Evolutionary conservation across 331 rosid species (phyloP), one percentile per base, ranked within the genome.

Genomic region (Prunus yedoensis): DNA sequence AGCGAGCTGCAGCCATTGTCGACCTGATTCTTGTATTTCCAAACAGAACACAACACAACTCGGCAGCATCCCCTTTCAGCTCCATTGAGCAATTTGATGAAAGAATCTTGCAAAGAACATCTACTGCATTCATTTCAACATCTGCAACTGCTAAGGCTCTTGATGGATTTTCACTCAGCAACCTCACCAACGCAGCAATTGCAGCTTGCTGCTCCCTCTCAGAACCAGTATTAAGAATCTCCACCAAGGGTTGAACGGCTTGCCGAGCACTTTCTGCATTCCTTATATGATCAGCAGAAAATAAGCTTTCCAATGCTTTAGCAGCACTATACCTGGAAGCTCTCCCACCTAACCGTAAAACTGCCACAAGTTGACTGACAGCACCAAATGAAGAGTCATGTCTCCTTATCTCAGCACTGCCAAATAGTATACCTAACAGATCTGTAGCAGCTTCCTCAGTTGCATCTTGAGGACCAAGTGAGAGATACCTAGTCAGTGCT

Each of bases 161-260:
- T 38, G 99, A 95, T 75, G 99, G 94, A 64, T 95, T 95, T 89
- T 95, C 99, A 78, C 97, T 95, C 87, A 95, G 87, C 77, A 92
- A 78, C 79, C 97, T 89, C 75, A 95, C 90, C 77, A 95, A 87
- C 66, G 99, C 96, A 77, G 97, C 97, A 80, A 95, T 92, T 50
- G 92, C 93, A 82, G 99, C 99, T 74, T 95, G 99, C 82, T 95
- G 99, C 78, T 95, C 99, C 87, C 76, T 94, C 91, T 95, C 97
- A 71, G 89, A 80, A 70, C 99, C 99, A 52, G 97, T 90, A 82
- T 78, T 89, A 68, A 95, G 97, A 88, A 95, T 95, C 91, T 95
- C 99, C 80, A 95, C 97, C 87, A 95, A 88, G 32, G 99, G 99
- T 78, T 92, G 99, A 79, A 95, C 90, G 71, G 99, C 95, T 73